Base-by-base conservation (phyloP, 768 basidiomycete genomes). In the Agaricus subrufescens region DNA sequence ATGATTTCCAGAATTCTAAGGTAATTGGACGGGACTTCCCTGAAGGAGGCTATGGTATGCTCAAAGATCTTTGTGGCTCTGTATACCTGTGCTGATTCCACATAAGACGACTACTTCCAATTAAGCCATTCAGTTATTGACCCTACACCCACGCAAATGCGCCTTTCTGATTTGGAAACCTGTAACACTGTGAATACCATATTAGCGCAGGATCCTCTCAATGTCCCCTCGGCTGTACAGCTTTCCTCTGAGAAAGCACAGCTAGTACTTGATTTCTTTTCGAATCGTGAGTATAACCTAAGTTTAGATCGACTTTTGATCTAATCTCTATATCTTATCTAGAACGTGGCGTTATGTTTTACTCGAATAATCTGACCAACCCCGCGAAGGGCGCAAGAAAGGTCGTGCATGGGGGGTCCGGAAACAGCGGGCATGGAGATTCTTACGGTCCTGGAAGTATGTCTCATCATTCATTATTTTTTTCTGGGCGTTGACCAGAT, bases 341-440 rank as follows among this genome's bases (percentile, higher is more conserved):
- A 90, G 89, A 91, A 67, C 80, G 77, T 8, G 88, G 88, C 11
- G 77, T 87, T 38, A 89, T 89, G 79, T 84, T 89, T 62, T 90
- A 90, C 65, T 78, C 86, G 2, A 83, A 85, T 64, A 81, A 79
- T 48, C 69, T 80, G 52, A 71, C 83, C 12, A 69, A 76, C 47
- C 67, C 73, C 15, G 65, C 69, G 15, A 76, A 73, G 14, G 82
- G 79, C 14, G 80, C 82, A 31, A 76, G 85, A 45, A 89, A 90
- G 75, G 81, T 79, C 67, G 85, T 88, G 37, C 89, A 91, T 62
- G 87, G 88, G 15, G 87, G 88, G 2, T 82, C 80, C n/a, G 87
- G 87, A 25, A 68, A 71, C 19, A 69, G 65, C 47, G 81, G 75
- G 26, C 66, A 75, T 23, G 81, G 81, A 1, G 81, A 85, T 55